Base-by-base conservation (phyloP, 2,329 filamentous ascomycete genomes). In the Aspergillus cejpii region DNA sequence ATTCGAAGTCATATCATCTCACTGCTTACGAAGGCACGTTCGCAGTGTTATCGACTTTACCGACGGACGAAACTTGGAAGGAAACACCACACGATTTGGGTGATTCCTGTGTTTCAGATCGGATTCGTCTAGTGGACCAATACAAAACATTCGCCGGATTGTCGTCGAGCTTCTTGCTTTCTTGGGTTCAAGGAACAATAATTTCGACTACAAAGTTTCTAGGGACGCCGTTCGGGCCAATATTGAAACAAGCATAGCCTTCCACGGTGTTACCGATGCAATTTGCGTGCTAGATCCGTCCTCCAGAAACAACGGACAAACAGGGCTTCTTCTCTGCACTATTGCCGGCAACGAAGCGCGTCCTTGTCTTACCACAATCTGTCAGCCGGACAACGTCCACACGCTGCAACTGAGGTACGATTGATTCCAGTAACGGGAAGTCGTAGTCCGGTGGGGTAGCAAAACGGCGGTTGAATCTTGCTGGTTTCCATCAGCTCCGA, bases 361-460 rank as follows among this genome's bases (percentile, higher is more conserved):
- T 37, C 24, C 31, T 44, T 34, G 44, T 43, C 31, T 50, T 42
- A 17, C 33, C 17, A 8, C 19, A 27, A 45, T 37, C 41, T 26
- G 38, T 26, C 39, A 20, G 40, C 41, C 43, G 37, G 29, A 33
- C 34, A 45, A 21, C 27, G 36, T 43, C 38, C 39, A 43, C 41
- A 39, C 37, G 33, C 28, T 44, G 47, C 36, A 42, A 31, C 45
- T 36, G 41, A 52, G 28, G 50, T 57, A 55, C 49, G 51, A 56
- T 37, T 44, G 41, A 51, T 51, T 49, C 47, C 48, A 54, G 39
- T 49, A 48, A 54, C 54, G 45, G 57, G 49, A 55, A 55, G 44
- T 50, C 53, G 52, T 52, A 57, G 49, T 49, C 55, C 52, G 54
- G 58, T 55, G 58, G 59, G 54, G 53, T 63, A 54, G 47, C 54